Evolutionary conservation across 2,329 filamentous ascomycete genomes (phyloP), one percentile per base, ranked within the genome.

Genomic region (Aspergillus phoenicis): DNA sequence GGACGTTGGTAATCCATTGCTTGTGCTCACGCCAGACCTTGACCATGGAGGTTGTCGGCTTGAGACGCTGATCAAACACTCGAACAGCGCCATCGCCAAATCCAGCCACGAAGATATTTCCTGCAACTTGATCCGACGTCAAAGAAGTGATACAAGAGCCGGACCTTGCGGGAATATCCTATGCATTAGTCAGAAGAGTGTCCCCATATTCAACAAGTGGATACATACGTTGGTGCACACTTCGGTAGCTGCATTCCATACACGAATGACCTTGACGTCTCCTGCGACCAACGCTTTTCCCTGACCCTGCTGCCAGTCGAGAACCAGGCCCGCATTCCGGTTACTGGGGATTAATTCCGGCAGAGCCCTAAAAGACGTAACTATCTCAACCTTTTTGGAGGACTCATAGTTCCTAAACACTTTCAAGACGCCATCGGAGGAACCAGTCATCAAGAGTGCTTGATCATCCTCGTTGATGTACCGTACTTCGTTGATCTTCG

Each of bases 401-500:
- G 86, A 87, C 68, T 97, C 93, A 74, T 99, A 99, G 73, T 95
- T 90, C 65, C 93, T 88, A 79, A 96, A 99, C 33, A 98, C 89
- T 64, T 96, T 91, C 65, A 99, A 87, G 17, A 98, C 91, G 56
- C 95, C 95, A 71, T 99, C 95, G 1, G 93, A 97, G 7, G 93
- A 96, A 1, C 95, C 95, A 0, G 92, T 97, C 86, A 99, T 92
- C 59, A 99, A 80, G 65, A 98, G 87, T 2, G 94, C 95, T 72
- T 96, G 92, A 73, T 99, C 95, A 70, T 99, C 95, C 77, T 99
- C 95, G 68, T 99, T 99, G 81, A 99, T 96, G 76, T 98, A 97
- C 59, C 93, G 91, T 74, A 97, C 88, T 75, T 98, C 93, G 57
- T 93, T 97, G 70, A 99, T 96, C 68, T 89, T 92, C 26, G 93